Evolutionary conservation across 345 rosid species (phyloP), one percentile per base, ranked within the genome.

Genomic region (Firmiana major): DNA sequence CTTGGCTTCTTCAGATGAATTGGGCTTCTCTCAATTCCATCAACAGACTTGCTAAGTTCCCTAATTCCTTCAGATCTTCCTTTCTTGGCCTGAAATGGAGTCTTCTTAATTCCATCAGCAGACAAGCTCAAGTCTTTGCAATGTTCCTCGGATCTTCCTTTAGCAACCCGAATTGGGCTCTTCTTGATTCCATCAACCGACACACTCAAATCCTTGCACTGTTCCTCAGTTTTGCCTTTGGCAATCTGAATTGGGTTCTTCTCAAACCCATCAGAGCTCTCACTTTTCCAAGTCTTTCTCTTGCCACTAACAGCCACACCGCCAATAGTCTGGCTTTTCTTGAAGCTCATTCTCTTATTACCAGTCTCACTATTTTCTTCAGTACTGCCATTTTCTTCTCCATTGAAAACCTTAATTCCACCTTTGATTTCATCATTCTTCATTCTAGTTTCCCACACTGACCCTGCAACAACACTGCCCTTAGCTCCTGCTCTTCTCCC

Each of bases 371-470:
- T 46, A 21, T 42, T 31, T 1, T 49, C 75, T 31, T 46, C 12
- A 48, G 9, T 24, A 46, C 3, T 34, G 40, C 63, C 46, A 4
- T 48, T 43, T 11, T 74, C 82, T 53, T 82, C 91, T 7, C 83
- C 87, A 83, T 86, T 86, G 59, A 86, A 86, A 65, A 88, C 88
- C 65, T 85, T 89, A 24, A 92, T 79, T 48, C 92, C 94, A 73
- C 90, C 89, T 80, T 87, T 88, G 53, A 85, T 87, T 78, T 82
- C 87, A 78, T 89, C 93, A 45, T 34, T 83, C 85, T 88, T 93
- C 97, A 90, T 92, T 81, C 94, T 89, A 76, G 83, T 88, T 84
- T 92, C 97, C 97, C 96, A 90, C 58, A 90, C 99, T 48, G 97
- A 92, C 46, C 91, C 96, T 54, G 88, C 87, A 49, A 73, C 87